Conservation (phyloP, 768 basidiomycete genomes). For the Lenzites betulinus region DNA sequence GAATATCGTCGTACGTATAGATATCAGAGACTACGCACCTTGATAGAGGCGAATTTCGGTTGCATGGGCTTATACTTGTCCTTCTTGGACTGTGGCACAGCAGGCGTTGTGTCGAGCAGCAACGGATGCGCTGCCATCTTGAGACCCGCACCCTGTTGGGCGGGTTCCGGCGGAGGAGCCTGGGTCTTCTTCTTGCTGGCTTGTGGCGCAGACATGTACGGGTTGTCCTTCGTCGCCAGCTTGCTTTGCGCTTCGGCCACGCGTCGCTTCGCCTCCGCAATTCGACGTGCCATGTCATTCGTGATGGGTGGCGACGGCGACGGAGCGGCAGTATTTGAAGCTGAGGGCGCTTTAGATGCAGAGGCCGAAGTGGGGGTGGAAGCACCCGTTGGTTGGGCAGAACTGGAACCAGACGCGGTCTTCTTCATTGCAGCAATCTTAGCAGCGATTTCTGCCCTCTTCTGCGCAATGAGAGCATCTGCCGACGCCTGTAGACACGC, state of each 20-base stretch:
- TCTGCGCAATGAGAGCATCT: slow-evolving; percentile 77
- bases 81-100: slow-evolving; percentile 73
- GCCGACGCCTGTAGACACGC: slow-evolving; percentile 41
- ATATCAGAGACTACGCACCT: slow-evolving; percentile 44
- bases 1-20: background rate
- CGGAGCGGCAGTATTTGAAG: slow-evolving; percentile 24
- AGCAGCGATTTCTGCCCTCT: slow-evolving; percentile 82
- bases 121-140: slow-evolving; percentile 92
- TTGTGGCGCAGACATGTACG: slow-evolving; percentile 74
- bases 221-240: slow-evolving; percentile 76
- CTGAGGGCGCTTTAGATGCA: slow-evolving; percentile 29
- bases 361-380: slow-evolving; percentile 31
- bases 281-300: slow-evolving; percentile 67
- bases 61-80: slow-evolving; percentile 98
- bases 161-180: slow-evolving; percentile 49
- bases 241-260: slow-evolving; percentile 83
- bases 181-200: slow-evolving; percentile 54
- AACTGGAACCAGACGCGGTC: slow-evolving; percentile 23
- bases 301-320: slow-evolving; percentile 48
- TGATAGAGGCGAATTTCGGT: slow-evolving; percentile 97
- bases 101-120: slow-evolving; percentile 66
- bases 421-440: slow-evolving; percentile 79
- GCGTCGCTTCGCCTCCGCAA: slow-evolving; percentile 84
- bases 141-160: slow-evolving; percentile 79
- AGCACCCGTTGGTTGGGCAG: slow-evolving; percentile 26